A percentile compares a stretch with the other conserved stretches of the same genome.
Conservation (phyloP, 1,284 basidiomycete species). For the Rhodotorula sp. region DNA sequence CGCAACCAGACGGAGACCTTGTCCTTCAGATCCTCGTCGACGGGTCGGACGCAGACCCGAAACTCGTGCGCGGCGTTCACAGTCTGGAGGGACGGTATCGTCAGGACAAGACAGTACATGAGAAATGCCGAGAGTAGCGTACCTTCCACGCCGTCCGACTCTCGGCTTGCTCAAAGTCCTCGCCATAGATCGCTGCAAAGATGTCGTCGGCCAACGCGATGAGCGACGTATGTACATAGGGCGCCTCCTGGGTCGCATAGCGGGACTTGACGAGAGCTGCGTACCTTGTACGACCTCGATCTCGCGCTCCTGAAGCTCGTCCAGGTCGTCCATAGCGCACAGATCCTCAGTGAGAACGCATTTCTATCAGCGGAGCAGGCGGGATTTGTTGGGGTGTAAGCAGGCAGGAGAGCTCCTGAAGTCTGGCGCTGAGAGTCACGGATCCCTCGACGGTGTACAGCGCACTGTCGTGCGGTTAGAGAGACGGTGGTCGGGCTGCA, state of each 20-base stretch:
- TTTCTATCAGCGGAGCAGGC: not conserved
- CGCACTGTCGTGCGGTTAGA: too few relatives aligned
- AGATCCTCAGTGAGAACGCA: not conserved
- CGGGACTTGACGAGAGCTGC: not conserved
- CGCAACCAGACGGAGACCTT: slow-evolving; percentile 39
- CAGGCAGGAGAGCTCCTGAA: too few relatives aligned
- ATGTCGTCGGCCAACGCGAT: not conserved
- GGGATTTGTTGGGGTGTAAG: too few relatives aligned
- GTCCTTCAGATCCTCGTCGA: slow-evolving; percentile 41
- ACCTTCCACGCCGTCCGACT: slow-evolving; percentile 43
- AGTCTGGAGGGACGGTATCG: slow-evolving; percentile 12
- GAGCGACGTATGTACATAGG: not conserved
- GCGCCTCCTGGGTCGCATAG: too few relatives aligned
- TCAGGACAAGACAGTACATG: not conserved
- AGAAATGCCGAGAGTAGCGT: not conserved
- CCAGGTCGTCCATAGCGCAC: slow-evolving; percentile 27
- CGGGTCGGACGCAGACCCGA: slow-evolving; percentile 35
- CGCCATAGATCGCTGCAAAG: slow-evolving; percentile 42
- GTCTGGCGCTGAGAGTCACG: too few relatives aligned
- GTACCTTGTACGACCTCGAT: slow-evolving; percentile 42
- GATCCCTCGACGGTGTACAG: too few relatives aligned
- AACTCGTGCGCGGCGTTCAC: slow-evolving; percentile 45
- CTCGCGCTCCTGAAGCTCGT: slow-evolving; percentile 42
- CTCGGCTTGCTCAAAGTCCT: slow-evolving; percentile 41
- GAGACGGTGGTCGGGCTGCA: too few relatives aligned